Conservation (phyloP, 192 early-diverging fungal species). For the Kickxella alabastrina region DNA sequence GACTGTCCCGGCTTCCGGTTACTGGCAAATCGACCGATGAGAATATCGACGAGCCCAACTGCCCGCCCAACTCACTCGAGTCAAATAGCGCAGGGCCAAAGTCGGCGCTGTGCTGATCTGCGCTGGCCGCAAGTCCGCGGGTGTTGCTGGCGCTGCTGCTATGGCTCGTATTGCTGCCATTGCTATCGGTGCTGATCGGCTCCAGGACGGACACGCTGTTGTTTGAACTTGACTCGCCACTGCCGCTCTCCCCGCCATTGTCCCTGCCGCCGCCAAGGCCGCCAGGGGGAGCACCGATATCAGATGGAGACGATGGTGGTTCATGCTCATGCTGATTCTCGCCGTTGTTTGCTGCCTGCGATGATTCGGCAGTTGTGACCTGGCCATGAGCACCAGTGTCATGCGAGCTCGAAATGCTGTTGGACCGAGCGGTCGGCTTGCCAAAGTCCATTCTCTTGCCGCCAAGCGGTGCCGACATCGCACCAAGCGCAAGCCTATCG, state of each 20-base stretch:
- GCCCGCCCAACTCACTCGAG: constrained; percentile 22
- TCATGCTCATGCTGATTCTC: constrained; percentile 1
- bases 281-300: not conserved
- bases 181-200: constrained; percentile 20
- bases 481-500: constrained; percentile 6
- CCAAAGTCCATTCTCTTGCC: constrained; percentile 2
- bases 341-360: not conserved
- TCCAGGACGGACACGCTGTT: constrained; percentile 23
- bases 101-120: constrained; percentile 2
- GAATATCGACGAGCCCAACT: constrained; percentile 45
- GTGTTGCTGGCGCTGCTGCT: constrained; percentile 21
- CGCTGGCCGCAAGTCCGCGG: constrained; percentile 35
- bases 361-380: constrained; percentile 13
- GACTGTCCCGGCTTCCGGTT: not conserved
- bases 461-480: constrained; percentile 31
- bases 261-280: constrained; percentile 2
- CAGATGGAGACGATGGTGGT: not conserved
- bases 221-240: constrained; percentile 25
- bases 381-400: constrained; percentile 41
- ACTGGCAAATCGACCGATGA: constrained; percentile 24
- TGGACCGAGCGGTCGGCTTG: constrained; percentile 33
- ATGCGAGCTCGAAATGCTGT: constrained; percentile 47
- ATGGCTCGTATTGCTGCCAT: constrained; percentile 29
- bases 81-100: constrained; percentile 16
- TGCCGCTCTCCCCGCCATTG: constrained; percentile 15